These are phyloP conservation scores for Pseudocercospora pini-densiflorae DNA, from an alignment of 2,329 filamentous ascomycete species.

Conservation along the genomic window DNA sequence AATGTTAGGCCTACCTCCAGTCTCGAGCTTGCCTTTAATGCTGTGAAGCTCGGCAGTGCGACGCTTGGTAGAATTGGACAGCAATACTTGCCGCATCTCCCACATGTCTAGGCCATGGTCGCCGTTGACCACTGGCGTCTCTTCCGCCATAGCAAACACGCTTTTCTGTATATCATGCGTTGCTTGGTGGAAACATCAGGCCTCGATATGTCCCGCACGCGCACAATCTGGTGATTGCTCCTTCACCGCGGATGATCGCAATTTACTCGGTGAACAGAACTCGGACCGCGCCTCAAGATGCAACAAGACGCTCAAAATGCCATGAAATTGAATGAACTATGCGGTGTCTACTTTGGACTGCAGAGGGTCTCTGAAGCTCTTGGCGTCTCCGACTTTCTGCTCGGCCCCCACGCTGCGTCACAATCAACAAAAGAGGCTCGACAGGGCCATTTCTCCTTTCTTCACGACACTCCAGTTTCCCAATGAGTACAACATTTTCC, in stretches of 20 bases:
- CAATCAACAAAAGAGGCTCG: background rate
- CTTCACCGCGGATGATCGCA: background rate
- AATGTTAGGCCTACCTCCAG: slow-evolving; percentile 45
- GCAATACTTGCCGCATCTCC: slow-evolving; percentile 44
- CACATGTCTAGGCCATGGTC: slow-evolving; percentile 31
- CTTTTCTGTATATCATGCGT: slow-evolving; percentile 6
- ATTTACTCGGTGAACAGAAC: background rate
- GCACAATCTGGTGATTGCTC: background rate
- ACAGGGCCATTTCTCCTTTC: background rate
- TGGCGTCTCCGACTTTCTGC: background rate
- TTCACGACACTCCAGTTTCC: background rate
- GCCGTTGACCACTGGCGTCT: slow-evolving; percentile 23
- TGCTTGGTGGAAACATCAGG: slow-evolving; percentile 1
- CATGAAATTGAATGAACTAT: background rate
- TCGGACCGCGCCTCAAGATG: background rate
- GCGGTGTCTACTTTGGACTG: slow-evolving; percentile 17
- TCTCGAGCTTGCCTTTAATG: slow-evolving; percentile 49
- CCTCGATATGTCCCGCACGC: background rate
- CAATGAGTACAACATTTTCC: background rate
- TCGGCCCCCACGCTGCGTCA: slow-evolving; percentile 9
- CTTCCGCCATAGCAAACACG: slow-evolving; percentile 30
- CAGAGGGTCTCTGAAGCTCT: background rate
- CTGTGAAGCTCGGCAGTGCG: slow-evolving; percentile 50
- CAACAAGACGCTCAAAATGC: background rate
- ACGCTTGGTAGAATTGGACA: slow-evolving; percentile 55